Percentiles rank a stretch among this genome's conserved stretches.
Evolutionary conservation across 208 protist species (phyloP).

Genomic region (Acanthamoeba triangularis): DNA sequence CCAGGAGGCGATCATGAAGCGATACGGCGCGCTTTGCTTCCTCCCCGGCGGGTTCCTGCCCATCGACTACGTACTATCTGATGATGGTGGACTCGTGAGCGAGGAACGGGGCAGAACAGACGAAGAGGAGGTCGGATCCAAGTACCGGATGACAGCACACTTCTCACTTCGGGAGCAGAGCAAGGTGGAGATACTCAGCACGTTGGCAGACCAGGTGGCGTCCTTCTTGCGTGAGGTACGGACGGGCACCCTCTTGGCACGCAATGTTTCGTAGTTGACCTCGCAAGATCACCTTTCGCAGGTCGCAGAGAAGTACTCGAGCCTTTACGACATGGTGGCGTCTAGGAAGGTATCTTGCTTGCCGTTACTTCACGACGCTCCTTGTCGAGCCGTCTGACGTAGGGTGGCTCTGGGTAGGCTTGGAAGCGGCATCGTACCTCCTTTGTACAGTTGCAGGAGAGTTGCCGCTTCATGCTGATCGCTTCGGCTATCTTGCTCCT

Average conservation of each 20-base stretch:
- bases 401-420: neutral
- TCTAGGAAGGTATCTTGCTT: neutral
- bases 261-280: too few species aligned
- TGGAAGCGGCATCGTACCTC: slow-evolving; percentile 56
- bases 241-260: neutral
- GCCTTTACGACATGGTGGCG: slow-evolving; percentile 31
- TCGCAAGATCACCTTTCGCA: neutral
- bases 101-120: neutral
- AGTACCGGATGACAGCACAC: slow-evolving; percentile 24
- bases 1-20: neutral
- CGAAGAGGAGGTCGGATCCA: neutral
- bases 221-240: slow-evolving; percentile 39
- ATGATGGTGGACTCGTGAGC: neutral
- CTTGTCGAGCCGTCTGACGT: too few species aligned
- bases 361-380: too few species aligned
- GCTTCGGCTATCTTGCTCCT: neutral
- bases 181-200: slow-evolving; percentile 41
- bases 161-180: slow-evolving; percentile 52
- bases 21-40: slow-evolving; percentile 25
- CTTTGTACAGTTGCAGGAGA: slow-evolving; percentile 36
- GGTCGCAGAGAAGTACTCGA: slow-evolving; percentile 14
- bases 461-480: slow-evolving; percentile 41
- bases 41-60: neutral
- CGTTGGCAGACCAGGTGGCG: slow-evolving; percentile 19
- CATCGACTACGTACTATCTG: neutral